Evolutionary conservation across 202 grass and related monocot species (phyloP).

Genomic region (Musa balbisiana): DNA sequence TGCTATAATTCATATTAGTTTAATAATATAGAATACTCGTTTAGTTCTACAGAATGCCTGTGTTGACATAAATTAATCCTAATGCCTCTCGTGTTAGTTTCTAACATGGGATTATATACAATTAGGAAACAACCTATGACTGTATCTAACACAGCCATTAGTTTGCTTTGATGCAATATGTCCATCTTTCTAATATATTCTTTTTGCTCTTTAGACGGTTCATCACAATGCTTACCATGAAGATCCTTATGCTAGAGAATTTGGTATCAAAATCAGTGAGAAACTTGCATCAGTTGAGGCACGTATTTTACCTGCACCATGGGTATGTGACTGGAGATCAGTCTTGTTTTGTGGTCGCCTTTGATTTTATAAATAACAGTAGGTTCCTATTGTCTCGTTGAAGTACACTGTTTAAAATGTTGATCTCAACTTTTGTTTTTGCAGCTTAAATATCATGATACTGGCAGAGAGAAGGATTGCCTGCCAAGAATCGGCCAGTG

Average conservation of each 20-base stretch:
- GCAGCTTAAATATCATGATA: slow-evolving; percentile 85
- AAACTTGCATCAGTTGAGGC: slow-evolving; percentile 67
- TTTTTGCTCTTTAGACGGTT: slow-evolving; percentile 42
- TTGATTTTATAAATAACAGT: neutral
- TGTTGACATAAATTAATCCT: too few species aligned
- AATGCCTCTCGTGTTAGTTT: too few species aligned
- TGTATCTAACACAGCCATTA: too few species aligned
- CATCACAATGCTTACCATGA: slow-evolving; percentile 69
- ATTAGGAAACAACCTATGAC: too few species aligned
- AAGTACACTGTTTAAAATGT: too few species aligned
- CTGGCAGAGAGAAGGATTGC: slow-evolving; percentile 80
- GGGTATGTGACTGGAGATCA: slow-evolving; percentile 35
- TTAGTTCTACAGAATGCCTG: too few species aligned
- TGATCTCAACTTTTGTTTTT: neutral
- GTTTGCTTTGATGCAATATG: too few species aligned
- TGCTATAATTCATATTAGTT: too few species aligned
- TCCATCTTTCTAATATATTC: slow-evolving; percentile 7
- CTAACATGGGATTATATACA: too few species aligned
- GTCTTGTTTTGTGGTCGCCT: neutral
- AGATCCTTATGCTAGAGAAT: slow-evolving; percentile 77
- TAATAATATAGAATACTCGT: neutral
- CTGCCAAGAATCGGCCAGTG: slow-evolving; percentile 81
- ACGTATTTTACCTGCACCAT: slow-evolving; percentile 77
- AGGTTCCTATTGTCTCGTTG: neutral
- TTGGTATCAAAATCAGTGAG: slow-evolving; percentile 80